These are phyloP conservation scores for Allomyces arbusculus DNA, from an alignment of 192 early-diverging fungal genomes.

Conservation along the genomic window DNA sequence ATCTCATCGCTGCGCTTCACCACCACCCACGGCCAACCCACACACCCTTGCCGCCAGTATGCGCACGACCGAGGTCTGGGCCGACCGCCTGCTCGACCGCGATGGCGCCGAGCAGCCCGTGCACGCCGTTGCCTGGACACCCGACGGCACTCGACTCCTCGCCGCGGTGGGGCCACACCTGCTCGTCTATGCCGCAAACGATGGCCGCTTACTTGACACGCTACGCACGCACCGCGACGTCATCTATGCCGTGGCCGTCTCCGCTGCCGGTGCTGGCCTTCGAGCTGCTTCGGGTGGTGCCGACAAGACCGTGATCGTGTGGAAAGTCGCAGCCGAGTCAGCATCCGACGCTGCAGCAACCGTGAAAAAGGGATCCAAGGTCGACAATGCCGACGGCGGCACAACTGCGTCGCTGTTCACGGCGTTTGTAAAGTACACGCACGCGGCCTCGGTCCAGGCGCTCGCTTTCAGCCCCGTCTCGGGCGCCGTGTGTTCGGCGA, in stretches of 20 bases:
- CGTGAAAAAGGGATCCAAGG: no score
- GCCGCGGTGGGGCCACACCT: no score
- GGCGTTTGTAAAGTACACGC: slow-evolving; percentile 1
- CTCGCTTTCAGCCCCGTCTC: slow-evolving; percentile 11
- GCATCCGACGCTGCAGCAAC: no score
- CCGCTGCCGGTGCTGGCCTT: slow-evolving; percentile 3
- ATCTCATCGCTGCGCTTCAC: no score
- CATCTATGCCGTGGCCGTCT: slow-evolving; percentile 21
- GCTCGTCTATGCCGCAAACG: slow-evolving; percentile 11
- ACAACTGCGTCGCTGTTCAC: background rate
- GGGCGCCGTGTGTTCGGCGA: slow-evolving; percentile 24
- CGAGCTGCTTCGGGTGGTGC: slow-evolving; percentile 26
- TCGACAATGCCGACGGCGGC: no score
- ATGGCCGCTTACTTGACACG: slow-evolving; percentile 27
- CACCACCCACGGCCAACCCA: no score
- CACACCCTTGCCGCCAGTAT: background rate
- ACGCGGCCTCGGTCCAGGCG: slow-evolving; percentile 7
- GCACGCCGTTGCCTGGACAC: slow-evolving; percentile 26
- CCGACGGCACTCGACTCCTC: background rate
- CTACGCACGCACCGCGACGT: slow-evolving; percentile 33
- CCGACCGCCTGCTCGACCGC: slow-evolving; percentile 13
- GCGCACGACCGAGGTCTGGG: background rate
- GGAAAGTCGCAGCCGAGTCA: slow-evolving; percentile 10
- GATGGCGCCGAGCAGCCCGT: slow-evolving; percentile 22
- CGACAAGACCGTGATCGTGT: slow-evolving; percentile 40